phyloP scores from a whole-genome alignment of 371 early-diverging fungal species.

The Apophysomyces trapeziformis region DNA sequence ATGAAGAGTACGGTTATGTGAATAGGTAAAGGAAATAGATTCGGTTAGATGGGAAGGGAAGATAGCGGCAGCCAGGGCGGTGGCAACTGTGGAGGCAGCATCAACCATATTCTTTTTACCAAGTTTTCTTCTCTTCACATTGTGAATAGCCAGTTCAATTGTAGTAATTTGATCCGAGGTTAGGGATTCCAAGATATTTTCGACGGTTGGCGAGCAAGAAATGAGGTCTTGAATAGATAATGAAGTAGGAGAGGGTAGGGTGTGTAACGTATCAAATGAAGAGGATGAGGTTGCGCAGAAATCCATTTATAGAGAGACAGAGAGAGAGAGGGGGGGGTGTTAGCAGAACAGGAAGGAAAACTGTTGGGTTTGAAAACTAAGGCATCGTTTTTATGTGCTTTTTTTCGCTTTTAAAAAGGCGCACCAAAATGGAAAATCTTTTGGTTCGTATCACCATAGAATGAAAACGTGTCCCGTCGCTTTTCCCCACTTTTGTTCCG shows the following conservation, averaged over 20 bases:
- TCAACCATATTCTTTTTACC: constrained; percentile 22
- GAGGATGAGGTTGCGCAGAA: constrained; percentile 27
- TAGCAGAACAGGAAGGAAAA: not conserved
- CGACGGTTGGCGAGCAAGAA: constrained; percentile 38
- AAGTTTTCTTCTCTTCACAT: constrained; percentile 43
- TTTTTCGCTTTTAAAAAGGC: not conserved
- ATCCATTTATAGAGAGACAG: constrained; percentile 33
- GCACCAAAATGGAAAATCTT: constrained; percentile 1
- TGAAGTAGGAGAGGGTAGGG: constrained; percentile 28
- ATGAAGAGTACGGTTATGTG: constrained; percentile 57
- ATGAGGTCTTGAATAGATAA: constrained; percentile 43
- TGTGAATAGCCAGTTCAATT: constrained; percentile 42
- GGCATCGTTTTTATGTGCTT: constrained; percentile 1
- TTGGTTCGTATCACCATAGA: not conserved
- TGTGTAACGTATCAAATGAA: constrained; percentile 23
- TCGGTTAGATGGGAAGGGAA: not conserved
- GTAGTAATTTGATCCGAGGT: constrained; percentile 40
- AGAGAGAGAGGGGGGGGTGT: constrained; percentile 3
- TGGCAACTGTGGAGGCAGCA: constrained; percentile 20
- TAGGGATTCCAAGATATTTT: constrained; percentile 33
- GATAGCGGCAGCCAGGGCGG: constrained; percentile 22
- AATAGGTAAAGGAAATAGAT: constrained; percentile 53
- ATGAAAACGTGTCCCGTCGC: too few species aligned
- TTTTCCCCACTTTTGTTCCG: not conserved
- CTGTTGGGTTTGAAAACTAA: constrained; percentile 7